Percentiles rank a stretch among this genome's conserved stretches.
phyloP scores from a whole-genome alignment of 2,329 filamentous ascomycete species.

The Chaetomiaceae sp. region DNA sequence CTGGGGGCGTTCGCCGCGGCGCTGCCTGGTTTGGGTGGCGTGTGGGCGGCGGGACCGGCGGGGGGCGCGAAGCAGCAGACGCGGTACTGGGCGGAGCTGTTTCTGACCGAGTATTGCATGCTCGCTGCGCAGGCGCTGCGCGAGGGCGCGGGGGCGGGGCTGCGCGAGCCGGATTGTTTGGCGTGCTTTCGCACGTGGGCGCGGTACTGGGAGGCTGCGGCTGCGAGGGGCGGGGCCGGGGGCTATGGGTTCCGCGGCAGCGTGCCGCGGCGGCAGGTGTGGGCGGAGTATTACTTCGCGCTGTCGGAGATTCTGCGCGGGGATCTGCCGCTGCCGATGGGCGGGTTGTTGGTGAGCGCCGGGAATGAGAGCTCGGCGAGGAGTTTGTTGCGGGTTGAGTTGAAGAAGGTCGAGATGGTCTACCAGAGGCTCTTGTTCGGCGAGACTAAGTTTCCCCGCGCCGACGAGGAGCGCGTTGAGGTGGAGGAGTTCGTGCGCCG shows the following conservation, averaged over 20 bases:
- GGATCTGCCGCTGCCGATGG: slow-evolving; percentile 54
- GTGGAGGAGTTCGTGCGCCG: slow-evolving; percentile 77
- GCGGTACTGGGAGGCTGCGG: slow-evolving; percentile 53
- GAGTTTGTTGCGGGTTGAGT: slow-evolving; percentile 63
- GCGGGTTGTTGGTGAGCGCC: slow-evolving; percentile 31
- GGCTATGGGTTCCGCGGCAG: slow-evolving; percentile 54
- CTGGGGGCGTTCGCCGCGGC: slow-evolving; percentile 60
- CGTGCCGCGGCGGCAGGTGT: slow-evolving; percentile 62
- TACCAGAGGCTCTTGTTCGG: slow-evolving; percentile 75
- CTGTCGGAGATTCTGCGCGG: slow-evolving; percentile 70
- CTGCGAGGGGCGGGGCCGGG: slow-evolving; percentile 31
- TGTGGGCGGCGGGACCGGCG: slow-evolving; percentile 46
- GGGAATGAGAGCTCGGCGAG: slow-evolving; percentile 43
- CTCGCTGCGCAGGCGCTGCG: slow-evolving; percentile 56
- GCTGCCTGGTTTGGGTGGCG: slow-evolving; percentile 53
- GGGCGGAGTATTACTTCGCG: slow-evolving; percentile 78
- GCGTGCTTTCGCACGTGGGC: slow-evolving; percentile 62
- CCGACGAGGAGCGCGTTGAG: slow-evolving; percentile 69
- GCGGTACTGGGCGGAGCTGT: slow-evolving; percentile 70
- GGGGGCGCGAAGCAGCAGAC: slow-evolving; percentile 53
- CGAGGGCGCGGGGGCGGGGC: slow-evolving; percentile 42
- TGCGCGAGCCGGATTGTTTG: slow-evolving; percentile 48
- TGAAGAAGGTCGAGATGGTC: slow-evolving; percentile 69
- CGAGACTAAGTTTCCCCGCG: slow-evolving; percentile 78
- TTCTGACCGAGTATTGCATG: slow-evolving; percentile 69